Base-by-base conservation (phyloP, 805 yeast species). In the Saturnispora ahearnii region DNA sequence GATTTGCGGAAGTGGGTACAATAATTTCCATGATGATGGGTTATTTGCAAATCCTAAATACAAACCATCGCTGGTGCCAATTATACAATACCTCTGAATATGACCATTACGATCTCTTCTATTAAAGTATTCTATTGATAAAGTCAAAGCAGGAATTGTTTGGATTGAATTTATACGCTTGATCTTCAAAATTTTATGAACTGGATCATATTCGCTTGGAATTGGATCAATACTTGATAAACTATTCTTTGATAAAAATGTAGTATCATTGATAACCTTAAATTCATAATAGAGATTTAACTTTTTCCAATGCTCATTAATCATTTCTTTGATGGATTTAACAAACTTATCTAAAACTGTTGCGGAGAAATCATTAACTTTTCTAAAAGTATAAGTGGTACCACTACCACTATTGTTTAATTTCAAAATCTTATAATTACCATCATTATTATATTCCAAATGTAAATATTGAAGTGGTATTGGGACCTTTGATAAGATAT, bases 41-140 rank as follows among this genome's bases (percentile, higher is more conserved):
- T 66, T 64, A 49, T 64, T 69, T 41, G 62, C 54, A 50, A 68
- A 69, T n/a, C 74, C 70, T 54, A 85, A 63, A 56, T 74, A 84
- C 1, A 88, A 64, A 0, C 96, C 96, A 47, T 71, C 65, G 1
- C 73, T 73, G 3, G 84, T 69, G 1, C 93, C 96, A 21, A 83
- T 60, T 2, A 85, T 62, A 40, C 72, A 63, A 52, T 74, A 82
- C 10, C 44, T 47, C 21, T 53, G 54, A 21, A 41, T 29, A 18
- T 21, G 48, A 12, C 34, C 33, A 15, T 32, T 22, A 4, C 29
- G 28, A 12, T 41, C 40, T 26, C 49, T 50, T 30, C 41, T 41
- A 24, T 45, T 41, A 21, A 51, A 49, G 36, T 51, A 46, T 28
- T 55, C 58, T 38, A 51, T 43, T 18, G 51, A 50, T 33, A 46